Conservation (phyloP, 768 basidiomycete species). For the Suillus placidus region DNA sequence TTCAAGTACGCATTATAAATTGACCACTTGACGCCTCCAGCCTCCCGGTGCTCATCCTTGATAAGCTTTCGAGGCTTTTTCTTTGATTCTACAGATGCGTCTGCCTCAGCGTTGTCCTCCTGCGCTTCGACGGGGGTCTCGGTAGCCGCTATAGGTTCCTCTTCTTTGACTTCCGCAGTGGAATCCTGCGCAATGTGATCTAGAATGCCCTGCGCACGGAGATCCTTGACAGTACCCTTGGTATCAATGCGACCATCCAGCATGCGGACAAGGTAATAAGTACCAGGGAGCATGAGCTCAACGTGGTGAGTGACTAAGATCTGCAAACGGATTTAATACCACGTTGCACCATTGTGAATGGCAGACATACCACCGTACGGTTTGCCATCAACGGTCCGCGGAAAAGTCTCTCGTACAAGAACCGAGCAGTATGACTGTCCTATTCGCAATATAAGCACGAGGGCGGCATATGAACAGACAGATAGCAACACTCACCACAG, state of each 20-base stretch:
- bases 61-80: slow-evolving; percentile 76
- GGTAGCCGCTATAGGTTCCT: slow-evolving; percentile 32
- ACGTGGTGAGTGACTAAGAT: slow-evolving; percentile 83
- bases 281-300: slow-evolving; percentile 75
- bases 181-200: slow-evolving; percentile 60
- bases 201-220: slow-evolving; percentile 61
- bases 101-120: not conserved
- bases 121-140: slow-evolving; percentile 19
- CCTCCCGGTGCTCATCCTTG: slow-evolving; percentile 81
- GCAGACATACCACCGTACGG: slow-evolving; percentile 63
- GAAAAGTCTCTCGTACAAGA: slow-evolving; percentile 65
- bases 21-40: slow-evolving; percentile 81
- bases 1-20: slow-evolving; percentile 70
- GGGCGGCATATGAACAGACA: not conserved
- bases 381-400: slow-evolving; percentile 64
- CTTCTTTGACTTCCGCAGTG: slow-evolving; percentile 50
- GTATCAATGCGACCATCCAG: slow-evolving; percentile 80
- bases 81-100: not conserved
- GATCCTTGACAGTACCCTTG: slow-evolving; percentile 68
- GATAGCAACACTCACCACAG: slow-evolving; percentile 56
- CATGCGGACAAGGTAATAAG: slow-evolving; percentile 75
- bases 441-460: slow-evolving; percentile 26
- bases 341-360: not conserved
- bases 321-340: slow-evolving; percentile 31
- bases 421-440: slow-evolving; percentile 71